A percentile compares a stretch with the other conserved stretches of the same genome.
Evolutionary conservation across 768 basidiomycete genomes (phyloP).

Genomic region (Kwoniella sp.): DNA sequence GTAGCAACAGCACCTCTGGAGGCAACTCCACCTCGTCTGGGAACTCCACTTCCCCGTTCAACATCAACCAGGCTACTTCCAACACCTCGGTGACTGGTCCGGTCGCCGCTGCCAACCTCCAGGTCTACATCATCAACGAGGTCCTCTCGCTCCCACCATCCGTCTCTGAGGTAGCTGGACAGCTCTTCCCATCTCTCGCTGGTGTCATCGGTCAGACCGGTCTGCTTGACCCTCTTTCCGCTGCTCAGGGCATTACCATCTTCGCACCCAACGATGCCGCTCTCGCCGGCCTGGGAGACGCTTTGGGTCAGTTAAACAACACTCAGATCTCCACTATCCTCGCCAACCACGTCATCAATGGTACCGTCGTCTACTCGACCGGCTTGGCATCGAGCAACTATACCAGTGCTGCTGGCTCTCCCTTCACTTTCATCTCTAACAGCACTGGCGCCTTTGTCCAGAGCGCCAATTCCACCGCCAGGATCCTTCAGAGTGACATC

Average conservation of each 20-base stretch:
- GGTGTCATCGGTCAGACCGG: conserved; percentile 53
- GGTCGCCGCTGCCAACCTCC: conserved; percentile 46
- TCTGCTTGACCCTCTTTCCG: conserved; percentile 57
- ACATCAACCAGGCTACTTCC: conserved; percentile 62
- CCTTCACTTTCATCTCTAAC: conserved; percentile 63
- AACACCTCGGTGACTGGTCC: conserved; percentile 51
- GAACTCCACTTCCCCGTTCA: conserved; percentile 57
- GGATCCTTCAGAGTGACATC: conserved; percentile 65
- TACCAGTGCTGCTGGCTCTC: conserved; percentile 66
- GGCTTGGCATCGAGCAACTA: conserved; percentile 58
- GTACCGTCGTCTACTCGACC: conserved; percentile 68
- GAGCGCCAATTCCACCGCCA: conserved; percentile 60
- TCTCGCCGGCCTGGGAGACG: conserved; percentile 57
- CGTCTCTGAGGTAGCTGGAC: conserved; percentile 57
- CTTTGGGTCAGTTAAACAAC: conserved; percentile 59
- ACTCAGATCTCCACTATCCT: conserved; percentile 61
- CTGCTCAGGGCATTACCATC: conserved; percentile 65
- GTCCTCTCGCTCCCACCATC: conserved; percentile 64
- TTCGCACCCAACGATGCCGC: conserved; percentile 68
- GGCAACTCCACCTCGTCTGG: conserved; percentile 28
- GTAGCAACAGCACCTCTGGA: neutral
- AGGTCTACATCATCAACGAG: conserved; percentile 50
- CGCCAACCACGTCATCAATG: conserved; percentile 73
- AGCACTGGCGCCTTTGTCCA: conserved; percentile 65
- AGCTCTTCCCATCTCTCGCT: conserved; percentile 60